Evolutionary conservation across 1,139 yeast genomes (phyloP).

Genomic region (Lodderomyces margitis): DNA sequence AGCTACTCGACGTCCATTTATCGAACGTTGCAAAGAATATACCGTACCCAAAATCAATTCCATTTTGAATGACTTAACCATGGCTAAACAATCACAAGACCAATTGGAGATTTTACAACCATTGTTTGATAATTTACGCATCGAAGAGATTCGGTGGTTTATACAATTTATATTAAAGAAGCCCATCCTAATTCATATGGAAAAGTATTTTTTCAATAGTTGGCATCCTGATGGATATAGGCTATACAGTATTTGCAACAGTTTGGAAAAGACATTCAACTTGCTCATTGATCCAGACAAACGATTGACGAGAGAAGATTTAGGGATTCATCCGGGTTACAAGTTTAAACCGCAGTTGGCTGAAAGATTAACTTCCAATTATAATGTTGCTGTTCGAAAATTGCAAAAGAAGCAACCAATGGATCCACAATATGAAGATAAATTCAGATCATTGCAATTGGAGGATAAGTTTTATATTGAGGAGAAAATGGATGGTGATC

Average conservation of each 20-base stretch:
- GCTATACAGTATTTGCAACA: conserved; percentile 66
- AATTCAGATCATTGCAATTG: conserved; percentile 17
- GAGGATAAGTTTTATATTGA: conserved; percentile 63
- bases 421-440: conserved; percentile 20
- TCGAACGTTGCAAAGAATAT: conserved; percentile 43
- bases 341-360: conserved; percentile 78
- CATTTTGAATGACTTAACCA: conserved; percentile 44
- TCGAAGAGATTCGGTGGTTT: conserved; percentile 68
- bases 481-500: conserved; percentile 92
- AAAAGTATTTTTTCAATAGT: conserved; percentile 53
- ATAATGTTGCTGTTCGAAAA: conserved; percentile 45
- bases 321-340: conserved; percentile 44
- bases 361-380: conserved; percentile 47
- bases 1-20: conserved; percentile 43
- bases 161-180: conserved; percentile 64
- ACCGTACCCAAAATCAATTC: conserved; percentile 60
- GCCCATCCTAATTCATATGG: conserved; percentile 58
- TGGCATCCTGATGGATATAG: conserved; percentile 85
- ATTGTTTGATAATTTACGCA: conserved; percentile 55
- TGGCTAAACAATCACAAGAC: conserved; percentile 38
- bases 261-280: conserved; percentile 60
- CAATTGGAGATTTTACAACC: conserved; percentile 44
- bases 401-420: conserved; percentile 29
- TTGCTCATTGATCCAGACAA: conserved; percentile 50
- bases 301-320: conserved; percentile 44